Evolutionary conservation across 306 rosid genomes (phyloP).

Genomic region (Sophora flavescens): DNA sequence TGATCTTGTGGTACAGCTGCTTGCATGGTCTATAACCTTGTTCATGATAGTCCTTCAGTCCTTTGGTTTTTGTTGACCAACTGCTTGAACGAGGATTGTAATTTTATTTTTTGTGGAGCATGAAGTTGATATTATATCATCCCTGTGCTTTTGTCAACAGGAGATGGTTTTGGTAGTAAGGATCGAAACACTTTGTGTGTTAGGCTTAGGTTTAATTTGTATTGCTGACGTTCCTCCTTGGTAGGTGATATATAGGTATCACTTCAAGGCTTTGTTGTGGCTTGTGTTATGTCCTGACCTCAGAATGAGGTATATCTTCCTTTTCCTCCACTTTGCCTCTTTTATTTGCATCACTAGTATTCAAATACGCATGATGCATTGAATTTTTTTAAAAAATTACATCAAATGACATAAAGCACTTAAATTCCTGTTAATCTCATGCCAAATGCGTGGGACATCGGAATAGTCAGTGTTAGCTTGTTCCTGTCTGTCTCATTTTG

Average conservation of each 20-base stretch:
- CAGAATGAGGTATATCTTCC: neutral
- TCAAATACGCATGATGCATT: slow-evolving; percentile 45
- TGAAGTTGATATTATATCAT: no score
- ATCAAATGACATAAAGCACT: no score
- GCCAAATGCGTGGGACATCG: slow-evolving; percentile 60
- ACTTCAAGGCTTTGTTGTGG: neutral
- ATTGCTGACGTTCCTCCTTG: no score
- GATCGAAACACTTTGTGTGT: neutral
- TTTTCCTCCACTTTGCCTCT: slow-evolving; percentile 13
- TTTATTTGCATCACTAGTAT: slow-evolving; percentile 55
- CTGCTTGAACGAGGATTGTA: neutral
- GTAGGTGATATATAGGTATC: neutral
- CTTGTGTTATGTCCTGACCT: neutral
- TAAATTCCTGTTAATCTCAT: slow-evolving; percentile 69
- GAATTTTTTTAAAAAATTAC: no score
- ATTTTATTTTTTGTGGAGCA: neutral
- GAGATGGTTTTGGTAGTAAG: neutral
- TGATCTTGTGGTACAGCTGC: no score
- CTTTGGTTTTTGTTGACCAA: neutral
- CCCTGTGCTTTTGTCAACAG: neutral
- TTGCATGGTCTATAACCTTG: no score
- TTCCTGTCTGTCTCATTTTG: slow-evolving; percentile 56
- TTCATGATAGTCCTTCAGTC: no score
- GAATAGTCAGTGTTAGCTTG: slow-evolving; percentile 41
- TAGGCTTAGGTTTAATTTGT: neutral